Percentiles rank a stretch among this genome's conserved stretches.
Evolutionary conservation across 2,329 filamentous ascomycete species (phyloP).

Genomic region (Penicillium sp.): DNA sequence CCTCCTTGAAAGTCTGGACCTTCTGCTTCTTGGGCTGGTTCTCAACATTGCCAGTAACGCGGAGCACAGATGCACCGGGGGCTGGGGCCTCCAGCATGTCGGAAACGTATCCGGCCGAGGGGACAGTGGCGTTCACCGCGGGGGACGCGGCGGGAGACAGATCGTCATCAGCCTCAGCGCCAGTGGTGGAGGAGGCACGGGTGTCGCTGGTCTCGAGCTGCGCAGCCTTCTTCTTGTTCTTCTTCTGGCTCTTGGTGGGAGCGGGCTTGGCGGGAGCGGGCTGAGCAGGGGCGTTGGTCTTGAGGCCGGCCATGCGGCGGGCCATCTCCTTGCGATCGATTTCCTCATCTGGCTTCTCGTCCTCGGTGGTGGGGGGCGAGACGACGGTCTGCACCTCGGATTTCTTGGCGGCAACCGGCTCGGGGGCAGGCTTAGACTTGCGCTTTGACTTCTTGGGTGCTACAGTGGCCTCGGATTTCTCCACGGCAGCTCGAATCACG

Average conservation of each 20-base stretch:
- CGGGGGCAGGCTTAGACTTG: constrained; percentile 35
- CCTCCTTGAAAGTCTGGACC: constrained; percentile 61
- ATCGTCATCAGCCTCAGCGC: constrained; percentile 78
- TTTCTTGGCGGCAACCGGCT: constrained; percentile 31
- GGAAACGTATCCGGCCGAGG: constrained; percentile 65
- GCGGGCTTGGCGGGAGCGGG: constrained; percentile 52
- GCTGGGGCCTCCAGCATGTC: constrained; percentile 84
- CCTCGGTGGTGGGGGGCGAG: constrained; percentile 30
- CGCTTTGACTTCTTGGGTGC: constrained; percentile 45
- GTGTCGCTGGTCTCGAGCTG: constrained; percentile 53
- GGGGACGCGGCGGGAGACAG: constrained; percentile 70
- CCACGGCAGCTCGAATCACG: constrained; percentile 30
- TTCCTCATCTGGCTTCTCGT: constrained; percentile 54
- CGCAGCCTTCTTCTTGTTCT: constrained; percentile 69
- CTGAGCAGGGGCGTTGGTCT: constrained; percentile 55
- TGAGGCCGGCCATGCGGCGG: constrained; percentile 67
- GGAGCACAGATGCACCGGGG: constrained; percentile 70
- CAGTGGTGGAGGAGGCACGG: constrained; percentile 67
- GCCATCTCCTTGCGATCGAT: constrained; percentile 75
- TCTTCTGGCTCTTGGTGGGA: constrained; percentile 53
- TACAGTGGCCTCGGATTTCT: constrained; percentile 36
- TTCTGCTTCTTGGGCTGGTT: constrained; percentile 59
- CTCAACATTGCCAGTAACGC: constrained; percentile 68
- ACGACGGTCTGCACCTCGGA: constrained; percentile 33
- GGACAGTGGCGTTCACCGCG: constrained; percentile 46